Conservation (phyloP, 1,284 basidiomycete species). For the Kwoniella shivajii region DNA sequence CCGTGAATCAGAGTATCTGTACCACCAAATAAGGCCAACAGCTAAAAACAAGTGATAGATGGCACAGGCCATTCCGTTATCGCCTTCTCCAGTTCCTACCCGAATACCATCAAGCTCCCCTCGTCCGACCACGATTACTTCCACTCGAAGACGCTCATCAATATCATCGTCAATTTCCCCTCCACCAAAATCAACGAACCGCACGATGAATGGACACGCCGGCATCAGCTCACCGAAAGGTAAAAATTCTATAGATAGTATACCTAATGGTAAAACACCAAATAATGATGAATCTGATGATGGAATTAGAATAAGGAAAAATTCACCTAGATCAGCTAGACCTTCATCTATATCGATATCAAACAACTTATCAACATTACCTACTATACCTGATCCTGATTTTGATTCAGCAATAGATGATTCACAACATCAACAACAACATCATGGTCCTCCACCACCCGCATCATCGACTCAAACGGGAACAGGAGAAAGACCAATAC, state of each 20-base stretch:
- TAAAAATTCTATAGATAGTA: constrained; percentile 7
- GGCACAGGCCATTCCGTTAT: background rate
- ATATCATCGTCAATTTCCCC: background rate
- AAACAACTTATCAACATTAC: constrained; percentile 35
- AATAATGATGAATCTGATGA: constrained; percentile 11
- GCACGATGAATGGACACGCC: background rate
- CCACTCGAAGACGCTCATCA: background rate
- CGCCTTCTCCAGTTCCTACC: background rate
- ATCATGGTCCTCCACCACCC: constrained; percentile 30
- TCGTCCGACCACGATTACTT: background rate
- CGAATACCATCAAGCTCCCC: background rate
- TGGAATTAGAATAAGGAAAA: constrained; percentile 6
- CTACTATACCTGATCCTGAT: constrained; percentile 36
- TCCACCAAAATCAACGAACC: background rate
- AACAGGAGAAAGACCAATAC: constrained; percentile 23
- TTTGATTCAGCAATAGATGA: constrained; percentile 10
- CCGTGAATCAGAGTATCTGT: too few relatives aligned
- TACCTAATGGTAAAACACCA: constrained; percentile 1
- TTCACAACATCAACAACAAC: background rate
- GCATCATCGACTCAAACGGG: constrained; percentile 40
- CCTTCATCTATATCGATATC: constrained; percentile 8
- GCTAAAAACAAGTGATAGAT: background rate
- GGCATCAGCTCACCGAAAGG: background rate
- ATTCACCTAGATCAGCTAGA: constrained; percentile 14
- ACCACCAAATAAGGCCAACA: too few relatives aligned